Base-by-base conservation (phyloP, 495 filamentous ascomycete genomes). In the Staphylotrichum tortipilum region DNA sequence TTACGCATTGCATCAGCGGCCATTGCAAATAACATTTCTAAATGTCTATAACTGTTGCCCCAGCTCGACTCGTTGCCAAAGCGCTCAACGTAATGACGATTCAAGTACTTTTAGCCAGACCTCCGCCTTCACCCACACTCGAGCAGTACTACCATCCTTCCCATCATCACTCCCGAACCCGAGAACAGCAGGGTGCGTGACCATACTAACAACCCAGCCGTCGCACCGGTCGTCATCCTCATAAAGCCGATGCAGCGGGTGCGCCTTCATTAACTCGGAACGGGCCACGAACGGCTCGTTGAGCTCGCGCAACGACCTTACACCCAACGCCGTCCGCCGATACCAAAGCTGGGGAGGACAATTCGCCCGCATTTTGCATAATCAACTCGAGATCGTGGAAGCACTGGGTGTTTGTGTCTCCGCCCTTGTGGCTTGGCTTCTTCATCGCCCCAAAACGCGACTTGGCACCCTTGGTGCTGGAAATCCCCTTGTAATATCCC, bases 61-160 rank as follows among this genome's bases (percentile, higher is more conserved):
- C n/a, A n/a, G n/a, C n/a, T n/a, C n/a, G n/a, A n/a, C n/a, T n/a
- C n/a, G n/a, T n/a, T n/a, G n/a, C n/a, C n/a, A n/a, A n/a, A n/a
- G 26, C 26, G 26, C 26, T 5, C 26, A 29, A 29, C 4, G 26
- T 29, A 9, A 5, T 29, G 26, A 29, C n/a, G n/a, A 29, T 9
- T 29, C 26, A 29, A 29, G 9, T 34, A 41, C 26, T 22, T 41
- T 47, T 11, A 47, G 34, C 19, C 18, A 38, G 6, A 47, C 44
- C 34, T 47, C 44, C 2, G 44, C 44, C 44, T 47, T 38, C 21
- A 47, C 38, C 44, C 44, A 47, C 34, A 47, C 44, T 10, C 44
- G 22, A 28, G 12, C 12, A 17, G 19, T 47, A 14, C 14, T 47
- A 23, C 29, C 37, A 12, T 38, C 22, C 44, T 24, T 38, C 14